Evolutionary conservation across 2,329 filamentous ascomycete genomes (phyloP), one percentile per base, ranked within the genome.

Genomic region (Aspergillus persii): DNA sequence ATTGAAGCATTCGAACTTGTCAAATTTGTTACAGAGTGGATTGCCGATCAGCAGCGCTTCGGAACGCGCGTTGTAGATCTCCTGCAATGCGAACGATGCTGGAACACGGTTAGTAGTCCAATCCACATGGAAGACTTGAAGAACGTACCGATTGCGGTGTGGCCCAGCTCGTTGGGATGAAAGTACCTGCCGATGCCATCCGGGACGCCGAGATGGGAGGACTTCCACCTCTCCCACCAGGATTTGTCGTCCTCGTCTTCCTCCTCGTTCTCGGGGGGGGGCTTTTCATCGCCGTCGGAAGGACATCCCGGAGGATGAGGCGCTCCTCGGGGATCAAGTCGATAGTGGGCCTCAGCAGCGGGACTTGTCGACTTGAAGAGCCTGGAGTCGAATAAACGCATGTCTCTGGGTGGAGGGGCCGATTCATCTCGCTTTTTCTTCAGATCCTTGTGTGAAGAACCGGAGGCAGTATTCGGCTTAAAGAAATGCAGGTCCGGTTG

Each of bases 401-500:
- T 23, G 18, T 23, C 18, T 23, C 18, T 23, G 18, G 18, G 18
- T 1, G 18, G 18, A 23, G 18, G 18, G 18, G 18, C 18, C 2
- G 18, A 23, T 1, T 23, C 18, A 23, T 23, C 18, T 23, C 18
- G 18, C 18, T 23, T 23, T 23, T 23, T 23, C 18, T 23, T 23
- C 18, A 23, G 18, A 23, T 23, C 18, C 18, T 23, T 23, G 18
- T 23, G 18, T 23, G 18, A 2, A 23, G 18, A 2, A 23, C 18
- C 18, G 18, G 18, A 23, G 27, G 46, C 47, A 29, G 61, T 63
- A 15, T 53, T 47, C 2, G 33, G 62, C 61, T 76, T 75, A 67
- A 76, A 65, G 60, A 76, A 77, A 12, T 69, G 68, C 59, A 75
- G 54, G 23, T 75, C 63, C 1, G 64, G 63, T 57, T 74, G 70